Percentiles rank a stretch among this genome's conserved stretches.
phyloP scores from a whole-genome alignment of 148 eudicot species.

The Amaranthus hypochondriacus region DNA sequence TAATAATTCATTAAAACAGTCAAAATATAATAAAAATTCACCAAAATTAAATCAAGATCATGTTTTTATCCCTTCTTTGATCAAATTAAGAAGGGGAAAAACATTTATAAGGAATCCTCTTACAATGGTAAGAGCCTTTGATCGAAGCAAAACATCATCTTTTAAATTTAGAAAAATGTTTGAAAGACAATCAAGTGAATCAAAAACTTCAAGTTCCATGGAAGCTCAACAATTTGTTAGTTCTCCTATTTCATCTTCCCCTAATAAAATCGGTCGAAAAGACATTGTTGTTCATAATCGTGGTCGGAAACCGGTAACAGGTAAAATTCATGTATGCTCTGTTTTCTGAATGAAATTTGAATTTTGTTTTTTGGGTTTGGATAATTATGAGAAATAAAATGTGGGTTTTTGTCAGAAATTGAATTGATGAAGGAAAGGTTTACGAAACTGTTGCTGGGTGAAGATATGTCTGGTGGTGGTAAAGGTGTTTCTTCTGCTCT shows the following conservation, averaged over 20 bases:
- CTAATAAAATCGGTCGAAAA: conserved; percentile 13
- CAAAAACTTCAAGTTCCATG: not conserved
- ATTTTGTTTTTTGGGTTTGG: not conserved
- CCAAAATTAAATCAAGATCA: not conserved
- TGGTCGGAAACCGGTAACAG: conserved; percentile 27
- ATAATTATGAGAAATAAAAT: not conserved
- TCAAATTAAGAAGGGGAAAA: conserved; percentile 30
- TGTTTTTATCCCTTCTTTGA: conserved; percentile 30
- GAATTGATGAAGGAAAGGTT: conserved; percentile 72
- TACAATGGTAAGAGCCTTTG: conserved; percentile 37
- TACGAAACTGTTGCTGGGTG: conserved; percentile 63
- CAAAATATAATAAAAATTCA: not conserved
- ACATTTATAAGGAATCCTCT: conserved; percentile 22
- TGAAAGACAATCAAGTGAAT: conserved; percentile 20
- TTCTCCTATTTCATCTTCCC: conserved; percentile 6
- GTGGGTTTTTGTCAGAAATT: conserved; percentile 31
- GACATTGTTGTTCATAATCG: not conserved
- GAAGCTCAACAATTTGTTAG: not conserved
- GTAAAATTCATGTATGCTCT: conserved; percentile 11
- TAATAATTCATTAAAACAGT: conserved; percentile 11
- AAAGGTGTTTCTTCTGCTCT: conserved; percentile 82
- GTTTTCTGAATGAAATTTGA: not conserved
- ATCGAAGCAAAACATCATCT: conserved; percentile 30
- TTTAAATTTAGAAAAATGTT: conserved; percentile 35
- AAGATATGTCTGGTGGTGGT: conserved; percentile 80